A percentile compares a stretch with the other conserved stretches of the same genome.
phyloP scores from a whole-genome alignment of 2,329 filamentous ascomycete species.

The Neopestalotiopsis sp. region DNA sequence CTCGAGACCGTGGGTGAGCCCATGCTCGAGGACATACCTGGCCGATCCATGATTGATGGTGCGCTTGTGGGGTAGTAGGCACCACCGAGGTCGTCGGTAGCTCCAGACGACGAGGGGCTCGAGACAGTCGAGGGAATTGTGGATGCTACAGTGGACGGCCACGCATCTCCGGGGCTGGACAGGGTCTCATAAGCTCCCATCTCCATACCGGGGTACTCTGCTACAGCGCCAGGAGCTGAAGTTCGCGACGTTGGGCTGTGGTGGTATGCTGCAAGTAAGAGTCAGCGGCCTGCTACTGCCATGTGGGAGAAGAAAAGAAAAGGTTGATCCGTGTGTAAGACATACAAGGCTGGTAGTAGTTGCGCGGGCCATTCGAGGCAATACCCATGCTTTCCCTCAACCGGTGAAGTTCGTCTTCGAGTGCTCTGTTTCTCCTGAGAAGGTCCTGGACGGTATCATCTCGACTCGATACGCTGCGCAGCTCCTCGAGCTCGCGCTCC shows the following conservation, averaged over 20 bases:
- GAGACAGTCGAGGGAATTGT: conserved; percentile 54
- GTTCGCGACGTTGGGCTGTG: conserved; percentile 46
- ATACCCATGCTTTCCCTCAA: conserved; percentile 52
- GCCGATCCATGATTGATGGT: conserved; percentile 47
- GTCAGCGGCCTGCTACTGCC: neutral
- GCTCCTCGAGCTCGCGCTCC: conserved; percentile 75
- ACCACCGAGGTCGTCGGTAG: conserved; percentile 51
- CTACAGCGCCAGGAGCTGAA: conserved; percentile 47
- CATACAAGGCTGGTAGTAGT: conserved; percentile 34
- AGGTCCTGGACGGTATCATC: conserved; percentile 59
- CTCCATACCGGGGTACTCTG: conserved; percentile 50
- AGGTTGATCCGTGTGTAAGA: neutral
- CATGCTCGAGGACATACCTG: conserved; percentile 32
- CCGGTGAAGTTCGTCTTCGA: conserved; percentile 57
- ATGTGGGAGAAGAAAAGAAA: no score
- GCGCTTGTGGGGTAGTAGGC: conserved; percentile 56
- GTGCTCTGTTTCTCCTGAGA: conserved; percentile 54
- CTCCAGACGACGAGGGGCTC: conserved; percentile 55
- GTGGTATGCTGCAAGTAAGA: conserved; percentile 27
- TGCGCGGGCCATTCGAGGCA: conserved; percentile 32
- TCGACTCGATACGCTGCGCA: conserved; percentile 56
- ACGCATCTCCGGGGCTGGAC: conserved; percentile 50
- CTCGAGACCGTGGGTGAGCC: conserved; percentile 37
- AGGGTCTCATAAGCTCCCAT: conserved; percentile 45
- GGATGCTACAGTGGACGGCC: conserved; percentile 49